Conservation (phyloP, 108 stramenopile species). For the Epithemia pelagica region DNA sequence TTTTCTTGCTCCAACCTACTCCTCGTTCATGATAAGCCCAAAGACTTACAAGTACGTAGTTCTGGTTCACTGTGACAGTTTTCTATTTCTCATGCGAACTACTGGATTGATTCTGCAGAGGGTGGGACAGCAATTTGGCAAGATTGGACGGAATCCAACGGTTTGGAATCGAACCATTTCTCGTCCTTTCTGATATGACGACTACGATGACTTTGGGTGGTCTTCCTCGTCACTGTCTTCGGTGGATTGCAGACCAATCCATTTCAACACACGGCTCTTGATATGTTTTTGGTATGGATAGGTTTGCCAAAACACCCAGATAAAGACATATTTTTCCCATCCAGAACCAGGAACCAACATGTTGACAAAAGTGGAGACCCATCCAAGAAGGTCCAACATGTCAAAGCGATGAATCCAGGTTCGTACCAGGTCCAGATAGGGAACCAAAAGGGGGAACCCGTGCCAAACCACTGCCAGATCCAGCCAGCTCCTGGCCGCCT, state of each 20-base stretch:
- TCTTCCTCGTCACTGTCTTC: not conserved
- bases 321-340: not conserved
- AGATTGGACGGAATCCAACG: too few relatives aligned
- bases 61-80: too few relatives aligned
- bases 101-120: too few relatives aligned
- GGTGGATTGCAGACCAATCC: not conserved
- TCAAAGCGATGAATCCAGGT: not conserved
- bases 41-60: too few relatives aligned
- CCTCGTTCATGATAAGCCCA: too few relatives aligned
- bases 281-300: not conserved
- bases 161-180: too few relatives aligned
- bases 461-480: not conserved
- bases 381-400: not conserved
- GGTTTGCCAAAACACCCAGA: not conserved
- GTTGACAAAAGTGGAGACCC: not conserved
- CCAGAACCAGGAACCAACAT: not conserved
- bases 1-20: too few relatives aligned
- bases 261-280: not conserved
- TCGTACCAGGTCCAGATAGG: not conserved
- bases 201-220: too few relatives aligned
- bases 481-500: not conserved
- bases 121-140: too few relatives aligned
- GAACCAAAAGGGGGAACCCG: not conserved
- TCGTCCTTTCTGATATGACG: too few relatives aligned
- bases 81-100: too few relatives aligned